Percentiles rank a stretch among this genome's conserved stretches.
Conservation (phyloP, 2,329 filamentous ascomycete genomes). For the Aspergillus novoparasiticus region DNA sequence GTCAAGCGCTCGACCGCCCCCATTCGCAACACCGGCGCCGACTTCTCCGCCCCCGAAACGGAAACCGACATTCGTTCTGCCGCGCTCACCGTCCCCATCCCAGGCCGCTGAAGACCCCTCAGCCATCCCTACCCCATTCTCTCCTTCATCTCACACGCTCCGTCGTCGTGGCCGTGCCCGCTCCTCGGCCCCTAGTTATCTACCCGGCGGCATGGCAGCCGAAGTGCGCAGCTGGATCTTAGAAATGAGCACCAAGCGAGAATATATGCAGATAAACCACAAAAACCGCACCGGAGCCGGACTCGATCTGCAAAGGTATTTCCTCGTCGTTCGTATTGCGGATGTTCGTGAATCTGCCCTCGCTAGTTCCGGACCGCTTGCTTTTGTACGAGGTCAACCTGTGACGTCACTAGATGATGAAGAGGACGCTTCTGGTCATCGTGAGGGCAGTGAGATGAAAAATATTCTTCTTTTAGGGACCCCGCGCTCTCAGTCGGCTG, state of each 20-base stretch:
- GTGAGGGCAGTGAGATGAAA: background rate
- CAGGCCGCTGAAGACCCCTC: slow-evolving; percentile 18
- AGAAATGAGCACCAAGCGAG: slow-evolving; percentile 38
- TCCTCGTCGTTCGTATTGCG: slow-evolving; percentile 21
- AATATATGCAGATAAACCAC: slow-evolving; percentile 17
- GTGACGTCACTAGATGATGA: background rate
- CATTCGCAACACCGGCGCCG: slow-evolving; percentile 17
- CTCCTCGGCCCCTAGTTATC: slow-evolving; percentile 27
- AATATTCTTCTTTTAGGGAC: slow-evolving; percentile 34
- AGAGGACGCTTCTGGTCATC: background rate
- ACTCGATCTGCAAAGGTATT: slow-evolving; percentile 18
- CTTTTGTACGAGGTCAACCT: slow-evolving; percentile 23
- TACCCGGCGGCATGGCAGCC: slow-evolving; percentile 43
- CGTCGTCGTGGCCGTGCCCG: slow-evolving; percentile 33
- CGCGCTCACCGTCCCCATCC: slow-evolving; percentile 38
- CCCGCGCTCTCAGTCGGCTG: slow-evolving; percentile 20
- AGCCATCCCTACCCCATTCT: slow-evolving; percentile 36
- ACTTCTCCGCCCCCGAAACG: slow-evolving; percentile 23
- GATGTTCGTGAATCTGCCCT: slow-evolving; percentile 20
- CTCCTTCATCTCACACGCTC: slow-evolving; percentile 35
- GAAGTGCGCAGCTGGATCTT: slow-evolving; percentile 46
- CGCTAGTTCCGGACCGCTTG: slow-evolving; percentile 29
- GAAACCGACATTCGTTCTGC: slow-evolving; percentile 42
- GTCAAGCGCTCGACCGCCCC: slow-evolving; percentile 1
- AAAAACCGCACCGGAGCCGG: background rate